Conservation (phyloP, 169 alveolate species). For the Plasmodium sp. region DNA sequence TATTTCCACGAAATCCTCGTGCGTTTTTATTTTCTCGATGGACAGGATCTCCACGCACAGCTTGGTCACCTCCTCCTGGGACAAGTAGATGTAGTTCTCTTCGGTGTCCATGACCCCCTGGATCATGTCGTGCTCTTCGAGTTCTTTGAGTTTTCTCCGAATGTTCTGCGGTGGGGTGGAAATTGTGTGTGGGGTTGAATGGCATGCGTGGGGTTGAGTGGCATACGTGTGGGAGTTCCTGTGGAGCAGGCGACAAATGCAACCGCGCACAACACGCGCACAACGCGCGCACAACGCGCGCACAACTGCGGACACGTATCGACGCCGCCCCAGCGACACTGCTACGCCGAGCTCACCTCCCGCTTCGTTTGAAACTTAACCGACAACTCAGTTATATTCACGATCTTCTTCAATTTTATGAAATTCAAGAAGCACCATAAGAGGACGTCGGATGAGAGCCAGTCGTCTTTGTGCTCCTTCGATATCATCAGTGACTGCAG, state of each 20-base stretch:
- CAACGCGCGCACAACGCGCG: too few species aligned
- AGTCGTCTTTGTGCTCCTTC: constrained; percentile 46
- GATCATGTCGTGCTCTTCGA: constrained; percentile 69
- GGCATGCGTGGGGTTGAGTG: background rate
- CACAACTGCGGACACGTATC: background rate
- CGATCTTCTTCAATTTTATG: constrained; percentile 48
- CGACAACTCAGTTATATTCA: constrained; percentile 57
- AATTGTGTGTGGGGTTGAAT: background rate
- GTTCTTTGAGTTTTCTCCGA: constrained; percentile 35
- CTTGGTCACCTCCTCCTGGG: constrained; percentile 62
- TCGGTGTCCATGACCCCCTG: constrained; percentile 60
- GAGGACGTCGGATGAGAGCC: constrained; percentile 66
- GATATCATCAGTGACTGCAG: constrained; percentile 26
- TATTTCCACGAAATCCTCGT: constrained; percentile 54
- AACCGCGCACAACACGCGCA: background rate
- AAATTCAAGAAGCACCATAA: constrained; percentile 52
- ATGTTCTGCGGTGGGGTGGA: constrained; percentile 13
- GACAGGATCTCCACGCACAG: constrained; percentile 50
- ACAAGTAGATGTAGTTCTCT: constrained; percentile 64
- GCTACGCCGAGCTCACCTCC: constrained; percentile 10
- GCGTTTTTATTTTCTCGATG: constrained; percentile 50
- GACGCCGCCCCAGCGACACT: background rate
- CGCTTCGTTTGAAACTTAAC: constrained; percentile 52
- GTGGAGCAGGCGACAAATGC: background rate
- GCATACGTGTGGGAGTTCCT: background rate